Evolutionary conservation across 139 green algal genomes (phyloP).

Genomic region (Ettlia oleoabundans): DNA sequence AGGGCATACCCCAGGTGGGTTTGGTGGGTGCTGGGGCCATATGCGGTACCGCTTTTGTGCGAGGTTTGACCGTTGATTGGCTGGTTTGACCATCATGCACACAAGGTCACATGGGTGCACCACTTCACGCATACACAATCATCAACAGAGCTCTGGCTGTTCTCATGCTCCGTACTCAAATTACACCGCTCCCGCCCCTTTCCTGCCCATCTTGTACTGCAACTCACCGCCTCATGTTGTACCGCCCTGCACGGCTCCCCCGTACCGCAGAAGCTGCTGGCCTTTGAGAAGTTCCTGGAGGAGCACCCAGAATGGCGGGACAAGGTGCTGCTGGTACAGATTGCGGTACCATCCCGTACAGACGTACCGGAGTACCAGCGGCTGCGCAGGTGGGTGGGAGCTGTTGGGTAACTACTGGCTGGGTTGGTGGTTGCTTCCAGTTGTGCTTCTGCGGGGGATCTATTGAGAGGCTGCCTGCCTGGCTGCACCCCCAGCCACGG

Average conservation of each 20-base stretch:
- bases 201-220: too few species aligned
- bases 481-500: too few species aligned
- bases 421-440: not conserved
- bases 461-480: too few species aligned
- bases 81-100: too few species aligned
- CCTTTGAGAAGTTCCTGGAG: constrained; percentile 99
- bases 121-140: too few species aligned
- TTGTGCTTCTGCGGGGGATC: not conserved
- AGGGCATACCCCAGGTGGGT: constrained; percentile 89
- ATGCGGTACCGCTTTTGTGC: not conserved
- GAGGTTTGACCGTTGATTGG: too few species aligned
- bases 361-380: constrained; percentile 98
- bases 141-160: too few species aligned
- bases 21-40: not conserved
- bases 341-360: constrained; percentile 94
- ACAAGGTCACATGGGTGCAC: too few species aligned
- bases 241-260: not conserved
- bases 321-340: constrained; percentile 97
- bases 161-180: too few species aligned
- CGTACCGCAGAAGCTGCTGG: constrained; percentile 93
- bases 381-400: constrained; percentile 71
- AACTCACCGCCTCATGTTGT: too few species aligned
- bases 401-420: not conserved
- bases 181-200: too few species aligned
- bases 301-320: constrained; percentile 96